Evolutionary conservation across 257 asterid genomes (phyloP), one percentile per base, ranked within the genome.

Genomic region (Nicotiana obtusifolia): DNA sequence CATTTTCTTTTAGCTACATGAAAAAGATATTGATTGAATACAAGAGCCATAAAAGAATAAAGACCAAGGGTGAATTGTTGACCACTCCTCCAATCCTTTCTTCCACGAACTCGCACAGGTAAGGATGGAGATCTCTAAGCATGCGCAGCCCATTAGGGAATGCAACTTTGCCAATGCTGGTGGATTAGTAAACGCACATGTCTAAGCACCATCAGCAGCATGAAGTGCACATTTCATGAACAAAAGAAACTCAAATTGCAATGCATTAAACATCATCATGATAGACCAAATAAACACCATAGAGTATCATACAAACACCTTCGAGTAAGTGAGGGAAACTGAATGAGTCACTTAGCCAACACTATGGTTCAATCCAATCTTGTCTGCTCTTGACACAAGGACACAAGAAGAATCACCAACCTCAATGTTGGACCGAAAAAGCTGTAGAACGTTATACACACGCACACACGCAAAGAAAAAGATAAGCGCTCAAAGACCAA

Each of bases 11-110:
- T 75, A 75, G 44, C 80, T 24, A 75, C 5, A 49, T 75, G 80
- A 75, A 75, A 22, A 24, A 24, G 26, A 26, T 24, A 75, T 8
- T 49, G 44, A 75, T 24, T 26, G 44, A 75, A 73, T 24, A 14
- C 11, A 73, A 49, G 64, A 49, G 62, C 59, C 44, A 26, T 49
- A 49, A 75, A 75, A 75, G 80, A 75, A 75, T 61, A 75, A 75
- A 75, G 64, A 49, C 44, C 7, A 5, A 44, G 49, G 64, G 80
- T 1, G 62, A 44, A 75, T 47, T 61, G 16, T 49, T 75, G 37
- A 52, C 44, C 64, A 26, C 64, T 52, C 64, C 80, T 49, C 80
- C 80, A 16, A 75, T 24, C 9, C 44, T 75, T 75, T 61, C 44
- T 28, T 30, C 64, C 64, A 49, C 26, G 10, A 75, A 47, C 28